These are phyloP conservation scores for Calonectria pseudoreteaudii DNA, from an alignment of 2,329 filamentous ascomycete species.

Conservation along the genomic window DNA sequence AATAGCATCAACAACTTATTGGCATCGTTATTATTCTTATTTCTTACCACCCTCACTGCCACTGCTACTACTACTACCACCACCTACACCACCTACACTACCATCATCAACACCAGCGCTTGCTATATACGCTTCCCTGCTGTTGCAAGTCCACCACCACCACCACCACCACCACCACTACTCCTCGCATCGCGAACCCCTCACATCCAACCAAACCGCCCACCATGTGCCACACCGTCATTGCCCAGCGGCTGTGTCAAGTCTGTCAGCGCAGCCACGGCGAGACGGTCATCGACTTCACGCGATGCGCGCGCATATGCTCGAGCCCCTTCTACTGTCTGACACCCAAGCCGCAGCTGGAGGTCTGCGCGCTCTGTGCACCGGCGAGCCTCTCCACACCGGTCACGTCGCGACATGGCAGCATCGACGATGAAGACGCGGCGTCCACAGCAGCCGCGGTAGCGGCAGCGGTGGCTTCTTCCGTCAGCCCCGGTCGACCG, in stretches of 20 bases:
- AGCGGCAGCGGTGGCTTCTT: slow-evolving; percentile 15
- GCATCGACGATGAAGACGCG: slow-evolving; percentile 20
- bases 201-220: neutral
- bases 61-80: no score
- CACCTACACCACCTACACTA: neutral
- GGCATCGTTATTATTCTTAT: neutral
- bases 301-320: slow-evolving; percentile 45
- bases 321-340: slow-evolving; percentile 46
- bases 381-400: slow-evolving; percentile 39
- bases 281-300: slow-evolving; percentile 46
- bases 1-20: neutral
- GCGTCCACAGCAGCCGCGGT: slow-evolving; percentile 25
- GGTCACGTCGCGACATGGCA: slow-evolving; percentile 40
- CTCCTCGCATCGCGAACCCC: neutral
- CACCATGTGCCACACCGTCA: slow-evolving; percentile 46
- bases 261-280: slow-evolving; percentile 42
- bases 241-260: slow-evolving; percentile 46
- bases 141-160: neutral
- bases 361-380: slow-evolving; percentile 41
- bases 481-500: slow-evolving; percentile 22
- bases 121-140: neutral
- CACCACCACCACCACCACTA: neutral
- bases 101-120: slow-evolving; percentile 2
- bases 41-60: neutral
- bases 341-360: slow-evolving; percentile 43